These are phyloP conservation scores for Azolla pinnata DNA, from an alignment of 75 land plant species.

Conservation along the genomic window DNA sequence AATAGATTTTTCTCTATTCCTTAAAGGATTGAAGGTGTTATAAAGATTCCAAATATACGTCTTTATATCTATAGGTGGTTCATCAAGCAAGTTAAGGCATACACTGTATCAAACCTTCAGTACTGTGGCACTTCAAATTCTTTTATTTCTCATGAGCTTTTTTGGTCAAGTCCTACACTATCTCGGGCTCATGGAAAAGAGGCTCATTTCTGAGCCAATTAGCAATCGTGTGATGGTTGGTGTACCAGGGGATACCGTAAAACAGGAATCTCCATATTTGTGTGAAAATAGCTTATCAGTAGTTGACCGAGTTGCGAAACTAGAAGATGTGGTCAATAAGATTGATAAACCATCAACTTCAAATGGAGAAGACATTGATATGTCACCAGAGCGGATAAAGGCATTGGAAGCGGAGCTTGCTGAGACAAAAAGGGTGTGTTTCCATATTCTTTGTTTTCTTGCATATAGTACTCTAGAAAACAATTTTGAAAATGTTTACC, in stretches of 20 bases:
- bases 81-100: too few relatives aligned
- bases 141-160: neutral
- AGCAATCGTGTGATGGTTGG: too few relatives aligned
- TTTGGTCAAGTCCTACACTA: neutral
- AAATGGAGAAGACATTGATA: neutral
- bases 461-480: neutral
- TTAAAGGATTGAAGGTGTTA: too few relatives aligned
- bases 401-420: slow-evolving; percentile 31
- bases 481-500: neutral
- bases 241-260: too few relatives aligned
- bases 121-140: too few relatives aligned
- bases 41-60: too few relatives aligned
- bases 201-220: too few relatives aligned
- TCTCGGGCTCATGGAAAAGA: neutral
- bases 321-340: slow-evolving; percentile 20
- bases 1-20: neutral
- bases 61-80: too few relatives aligned
- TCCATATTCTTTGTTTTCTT: neutral
- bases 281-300: too few relatives aligned
- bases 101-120: too few relatives aligned
- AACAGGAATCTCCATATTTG: too few relatives aligned
- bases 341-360: slow-evolving; percentile 3
- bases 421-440: slow-evolving; percentile 28
- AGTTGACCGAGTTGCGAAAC: slow-evolving; percentile 17
- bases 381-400: slow-evolving; percentile 23